Conservation (phyloP, 2,329 filamentous ascomycete species). For the Cryphonectria naterciae region DNA sequence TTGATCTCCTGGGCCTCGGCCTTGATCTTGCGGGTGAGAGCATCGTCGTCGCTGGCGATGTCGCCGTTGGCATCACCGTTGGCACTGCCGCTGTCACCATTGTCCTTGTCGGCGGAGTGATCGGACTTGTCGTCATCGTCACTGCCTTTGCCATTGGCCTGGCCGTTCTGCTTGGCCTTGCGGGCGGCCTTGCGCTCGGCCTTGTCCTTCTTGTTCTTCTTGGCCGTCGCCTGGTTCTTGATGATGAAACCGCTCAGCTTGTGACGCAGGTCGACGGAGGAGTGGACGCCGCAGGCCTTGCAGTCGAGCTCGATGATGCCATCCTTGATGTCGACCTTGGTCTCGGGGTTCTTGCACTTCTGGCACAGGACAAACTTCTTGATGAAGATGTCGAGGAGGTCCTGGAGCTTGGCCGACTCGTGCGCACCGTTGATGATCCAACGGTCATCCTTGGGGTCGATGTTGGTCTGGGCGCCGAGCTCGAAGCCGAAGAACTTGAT, state of each 20-base stretch:
- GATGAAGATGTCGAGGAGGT: slow-evolving; percentile 98
- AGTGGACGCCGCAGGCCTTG: slow-evolving; percentile 96
- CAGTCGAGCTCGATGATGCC: slow-evolving; percentile 91
- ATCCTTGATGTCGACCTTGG: slow-evolving; percentile 93
- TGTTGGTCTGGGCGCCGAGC: slow-evolving; percentile 97
- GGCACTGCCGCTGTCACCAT: slow-evolving; percentile 53
- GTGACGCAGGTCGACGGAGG: slow-evolving; percentile 86
- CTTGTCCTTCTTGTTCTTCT: slow-evolving; percentile 98
- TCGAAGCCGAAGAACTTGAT: slow-evolving; percentile 99
- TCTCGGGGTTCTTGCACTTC: slow-evolving; percentile 99
- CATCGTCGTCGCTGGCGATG: slow-evolving; percentile 84
- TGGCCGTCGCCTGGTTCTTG: slow-evolving; percentile 76
- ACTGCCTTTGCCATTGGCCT: slow-evolving; percentile 59
- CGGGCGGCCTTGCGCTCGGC: slow-evolving; percentile 88
- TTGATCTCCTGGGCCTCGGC: slow-evolving; percentile 56
- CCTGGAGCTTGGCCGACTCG: slow-evolving; percentile 92
- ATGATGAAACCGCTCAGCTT: slow-evolving; percentile 98
- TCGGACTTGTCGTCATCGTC: slow-evolving; percentile 59
- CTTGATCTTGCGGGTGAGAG: slow-evolving; percentile 75
- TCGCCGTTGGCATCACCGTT: slow-evolving; percentile 62
- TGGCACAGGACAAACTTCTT: slow-evolving; percentile 98
- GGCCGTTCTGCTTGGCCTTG: slow-evolving; percentile 80
- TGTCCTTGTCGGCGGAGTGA: slow-evolving; percentile 50
- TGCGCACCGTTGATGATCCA: slow-evolving; percentile 99
- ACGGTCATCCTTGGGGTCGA: slow-evolving; percentile 93